Evolutionary conservation across 805 yeast species (phyloP), one percentile per base, ranked within the genome.

Genomic region (Torulaspora indica): DNA sequence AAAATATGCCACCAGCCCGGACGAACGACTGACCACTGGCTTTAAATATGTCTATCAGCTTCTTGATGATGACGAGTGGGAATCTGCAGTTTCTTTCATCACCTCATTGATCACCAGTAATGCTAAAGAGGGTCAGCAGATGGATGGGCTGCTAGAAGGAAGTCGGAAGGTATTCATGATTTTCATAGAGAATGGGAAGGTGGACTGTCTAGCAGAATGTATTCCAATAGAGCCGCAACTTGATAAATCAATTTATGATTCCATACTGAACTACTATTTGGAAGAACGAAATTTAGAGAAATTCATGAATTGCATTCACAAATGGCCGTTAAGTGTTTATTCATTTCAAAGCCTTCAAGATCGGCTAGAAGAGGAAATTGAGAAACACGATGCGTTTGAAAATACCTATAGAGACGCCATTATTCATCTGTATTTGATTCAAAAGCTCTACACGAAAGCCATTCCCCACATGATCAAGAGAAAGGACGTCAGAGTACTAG

Each of bases 121-220:
- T 5, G 46, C 58, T 8, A 55, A 53, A 8, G 57, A 55, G 6
- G 50, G 46, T 0, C 57, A 53, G 13, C 24, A 58, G 8, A 48
- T 53, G 34, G 37, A 51, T 0, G 56, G 66, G 8, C 47, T 65
- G 1, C 38, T 60, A 18, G 60, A 64, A 4, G 73, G 79, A 46
- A 89, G 97, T 96, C 75, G 75, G 32, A 67, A 66, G 20, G 82
- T 88, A 81, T 62, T 82, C 3, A 61, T 65, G 48, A 72, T 69
- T 10, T 83, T 81, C 50, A 62, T 79, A 2, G 68, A 75, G 2
- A 63, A 74, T 1, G 71, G 67, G 2, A 75, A 79, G 40, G 62
- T 73, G 7, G 64, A 61, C 2, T 66, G 61, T 6, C 61, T 86
- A 25, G 79, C 81, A 0, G 66, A 69, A 0, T 61, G 70, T 1